Evolutionary conservation across 768 basidiomycete species (phyloP), one percentile per base, ranked within the genome.

Genomic region (Rhodosporidiobolus sp.): DNA sequence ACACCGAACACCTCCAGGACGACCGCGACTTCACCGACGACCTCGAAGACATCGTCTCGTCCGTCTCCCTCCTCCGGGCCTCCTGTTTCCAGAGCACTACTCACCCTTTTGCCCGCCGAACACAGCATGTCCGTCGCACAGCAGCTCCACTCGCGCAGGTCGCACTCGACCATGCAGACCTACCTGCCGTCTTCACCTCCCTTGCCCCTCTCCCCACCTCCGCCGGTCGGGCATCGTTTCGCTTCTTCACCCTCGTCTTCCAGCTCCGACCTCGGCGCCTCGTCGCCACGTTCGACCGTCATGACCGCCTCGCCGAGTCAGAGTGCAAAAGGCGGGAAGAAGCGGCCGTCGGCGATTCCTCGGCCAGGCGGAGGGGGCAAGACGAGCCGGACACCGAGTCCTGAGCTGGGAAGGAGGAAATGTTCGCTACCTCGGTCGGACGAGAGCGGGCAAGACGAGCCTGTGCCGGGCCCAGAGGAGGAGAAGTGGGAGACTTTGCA

Each of bases 31-130:
- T 53, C 52, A 72, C 71, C 11, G 71, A 59, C 45, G 55, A 72
- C 48, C 34, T 72, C 38, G 71, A 72, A 45, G 71, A 72, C 48
- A 34, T 72, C 45, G 61, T 67, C 22, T 45, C 55, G 71, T 64
- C 2, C 43, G 66, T 35, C 30, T n/a, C 22, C 14, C 20, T 24
- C 3, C 28, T 46, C 26, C 30, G 3, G 10, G 16, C 35, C 20
- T 24, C 5, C 34, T 17, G 20, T 12, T 17, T 4, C 0, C 20
- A 19, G 0, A 7, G 26, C 4, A 3, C 2, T 30, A 30, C 32
- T 50, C 5, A 63, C n/a, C 14, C 20, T 22, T 22, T 45, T 11
- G 2, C 7, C 2, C 19, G 2, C 54, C 14, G 26, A 17, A 43
- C n/a, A 16, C 57, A 70, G 69, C 38, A 58, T 70, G 26, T 28